These are phyloP conservation scores for Linum trigynum DNA, from an alignment of 345 rosid genomes.

Conservation along the genomic window DNA sequence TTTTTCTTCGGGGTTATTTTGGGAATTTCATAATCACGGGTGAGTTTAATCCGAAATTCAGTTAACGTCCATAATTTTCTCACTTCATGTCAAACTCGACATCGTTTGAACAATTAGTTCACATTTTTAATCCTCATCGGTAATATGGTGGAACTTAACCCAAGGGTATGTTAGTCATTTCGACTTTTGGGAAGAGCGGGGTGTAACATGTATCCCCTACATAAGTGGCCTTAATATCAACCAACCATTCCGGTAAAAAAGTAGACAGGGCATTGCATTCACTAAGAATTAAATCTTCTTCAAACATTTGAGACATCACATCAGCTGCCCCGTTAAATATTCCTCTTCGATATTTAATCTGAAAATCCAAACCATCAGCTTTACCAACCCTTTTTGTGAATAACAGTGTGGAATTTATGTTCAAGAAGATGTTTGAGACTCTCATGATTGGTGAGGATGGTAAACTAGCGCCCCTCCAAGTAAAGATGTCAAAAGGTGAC, in stretches of 20 bases:
- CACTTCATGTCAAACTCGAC: no score
- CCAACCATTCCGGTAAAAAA: not conserved
- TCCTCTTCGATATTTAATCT: no score
- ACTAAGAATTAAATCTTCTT: not conserved
- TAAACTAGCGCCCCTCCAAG: not conserved
- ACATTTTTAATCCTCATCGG: no score
- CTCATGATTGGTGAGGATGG: not conserved
- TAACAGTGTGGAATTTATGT: not conserved
- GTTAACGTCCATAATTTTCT: no score
- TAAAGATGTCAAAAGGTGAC: not conserved
- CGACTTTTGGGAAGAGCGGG: no score
- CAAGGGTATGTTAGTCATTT: no score
- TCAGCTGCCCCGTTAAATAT: not conserved
- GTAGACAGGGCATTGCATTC: not conserved
- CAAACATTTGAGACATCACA: not conserved
- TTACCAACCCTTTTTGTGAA: not conserved
- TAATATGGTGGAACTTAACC: no score
- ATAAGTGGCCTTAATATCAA: not conserved
- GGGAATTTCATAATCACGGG: no score
- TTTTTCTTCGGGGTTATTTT: no score
- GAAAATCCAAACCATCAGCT: not conserved
- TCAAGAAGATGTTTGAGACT: not conserved
- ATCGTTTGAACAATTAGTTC: no score
- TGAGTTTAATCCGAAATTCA: no score
- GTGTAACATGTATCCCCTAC: not conserved